These are phyloP conservation scores for Plasmodium gonderi DNA, from an alignment of 169 alveolate species.

Conservation along the genomic window DNA sequence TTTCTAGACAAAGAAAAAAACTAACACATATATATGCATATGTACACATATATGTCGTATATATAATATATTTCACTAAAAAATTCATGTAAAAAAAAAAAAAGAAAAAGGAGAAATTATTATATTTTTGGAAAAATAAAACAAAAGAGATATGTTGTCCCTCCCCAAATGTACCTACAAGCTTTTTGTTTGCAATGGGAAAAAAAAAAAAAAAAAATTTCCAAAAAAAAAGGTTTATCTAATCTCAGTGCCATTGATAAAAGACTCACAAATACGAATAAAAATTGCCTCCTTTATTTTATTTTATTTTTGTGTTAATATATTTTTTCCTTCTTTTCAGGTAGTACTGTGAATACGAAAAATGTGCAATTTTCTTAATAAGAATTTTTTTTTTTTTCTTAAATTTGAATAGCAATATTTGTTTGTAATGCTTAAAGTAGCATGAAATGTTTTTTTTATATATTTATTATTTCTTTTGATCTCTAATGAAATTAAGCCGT, in stretches of 20 bases:
- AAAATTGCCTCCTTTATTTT: too few species aligned
- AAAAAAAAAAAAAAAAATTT: background rate
- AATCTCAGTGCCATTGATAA: background rate
- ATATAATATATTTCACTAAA: too few species aligned
- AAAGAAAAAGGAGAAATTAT: too few species aligned
- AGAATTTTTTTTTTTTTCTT: background rate
- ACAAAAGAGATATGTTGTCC: too few species aligned
- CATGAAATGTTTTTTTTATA: background rate
- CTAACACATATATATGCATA: background rate
- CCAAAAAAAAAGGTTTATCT: background rate
- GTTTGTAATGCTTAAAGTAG: background rate
- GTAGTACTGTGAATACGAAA: too few species aligned
- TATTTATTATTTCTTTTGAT: background rate
- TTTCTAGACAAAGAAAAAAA: background rate
- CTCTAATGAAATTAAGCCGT: background rate
- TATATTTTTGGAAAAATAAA: too few species aligned
- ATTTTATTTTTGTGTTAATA: too few species aligned
- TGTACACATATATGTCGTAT: too few species aligned
- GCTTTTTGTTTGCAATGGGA: background rate
- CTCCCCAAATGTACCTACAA: background rate
- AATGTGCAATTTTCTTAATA: background rate
- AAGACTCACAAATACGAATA: too few species aligned
- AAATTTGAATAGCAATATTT: background rate
- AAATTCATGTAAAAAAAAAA: too few species aligned
- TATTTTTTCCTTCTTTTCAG: too few species aligned